Evolutionary conservation across 2,329 filamentous ascomycete genomes (phyloP), one percentile per base, ranked within the genome.

Genomic region (Pseudogymnoascus sp.): DNA sequence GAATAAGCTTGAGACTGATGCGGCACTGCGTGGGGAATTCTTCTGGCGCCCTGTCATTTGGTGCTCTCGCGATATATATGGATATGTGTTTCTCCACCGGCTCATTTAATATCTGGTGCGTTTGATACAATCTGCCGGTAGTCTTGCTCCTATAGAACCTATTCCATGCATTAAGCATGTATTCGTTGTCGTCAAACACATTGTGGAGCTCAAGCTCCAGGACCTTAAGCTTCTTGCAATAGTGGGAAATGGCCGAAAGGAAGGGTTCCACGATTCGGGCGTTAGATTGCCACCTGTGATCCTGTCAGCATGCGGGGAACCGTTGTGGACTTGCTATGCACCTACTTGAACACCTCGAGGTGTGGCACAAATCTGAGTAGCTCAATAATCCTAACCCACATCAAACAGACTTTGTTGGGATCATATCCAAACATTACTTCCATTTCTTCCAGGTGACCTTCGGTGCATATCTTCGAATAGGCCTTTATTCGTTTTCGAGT

Each of bases 161-260:
- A 57, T 57, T 57, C 51, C 51, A 57, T 57, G 51, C 51, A 34
- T 57, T 6, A 31, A 57, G 5, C 51, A 57, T 57, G 36, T 57
- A 57, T 8, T 34, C 28, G 51, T 57, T 6, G 51, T 11, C 16
- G 16, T 57, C 51, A 57, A 57, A 57, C 28, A 3, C 4, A 14
- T 36, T 57, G 28, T 36, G 28, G 51, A 57, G 28, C 13, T 34
- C n/a, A 13, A 57, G 11, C 28, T 57, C 51, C 5, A 57, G 51
- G 16, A 57, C 51, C n/a, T 34, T 57, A 19, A 57, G 28, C 28
- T 57, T 57, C 51, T 36, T 34, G 28, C 51, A 57, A 34, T 13
- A 57, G 51, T 57, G 51, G 11, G 51, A 57, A 34, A 57, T 57
- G 51, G 51, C 51, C 16, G 28, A 34, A 57, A 57, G 51, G 51